phyloP scores from a whole-genome alignment of 1,139 yeast species.

The Diutina catenulata region DNA sequence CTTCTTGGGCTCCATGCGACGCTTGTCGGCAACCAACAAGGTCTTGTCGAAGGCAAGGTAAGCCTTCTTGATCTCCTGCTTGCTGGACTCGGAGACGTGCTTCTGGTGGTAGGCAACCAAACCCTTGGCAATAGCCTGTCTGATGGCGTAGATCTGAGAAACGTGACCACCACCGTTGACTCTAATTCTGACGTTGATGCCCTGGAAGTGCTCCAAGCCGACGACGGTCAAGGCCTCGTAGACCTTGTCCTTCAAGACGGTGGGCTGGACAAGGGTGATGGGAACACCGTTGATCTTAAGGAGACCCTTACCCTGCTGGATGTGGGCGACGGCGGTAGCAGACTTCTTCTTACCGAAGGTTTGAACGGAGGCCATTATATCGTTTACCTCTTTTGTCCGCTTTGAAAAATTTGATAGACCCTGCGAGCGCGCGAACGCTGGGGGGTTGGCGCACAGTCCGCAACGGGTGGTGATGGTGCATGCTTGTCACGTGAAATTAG shows the following conservation, averaged over 20 bases:
- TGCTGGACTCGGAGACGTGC: slow-evolving; percentile 98
- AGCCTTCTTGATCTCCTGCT: slow-evolving; percentile 98
- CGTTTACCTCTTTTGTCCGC: too few relatives aligned
- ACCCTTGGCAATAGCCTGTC: slow-evolving; percentile 99
- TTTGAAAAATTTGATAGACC: too few relatives aligned
- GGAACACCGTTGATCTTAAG: slow-evolving; percentile 99
- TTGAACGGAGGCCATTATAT: too few relatives aligned
- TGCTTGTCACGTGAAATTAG: too few relatives aligned
- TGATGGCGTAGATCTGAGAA: slow-evolving; percentile 98
- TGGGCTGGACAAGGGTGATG: slow-evolving; percentile 98
- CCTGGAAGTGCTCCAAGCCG: slow-evolving; percentile 98
- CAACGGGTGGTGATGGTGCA: too few relatives aligned
- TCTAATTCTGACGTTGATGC: slow-evolving; percentile 97
- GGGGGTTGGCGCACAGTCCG: too few relatives aligned
- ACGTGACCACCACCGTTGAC: slow-evolving; percentile 99
- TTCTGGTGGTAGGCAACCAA: slow-evolving; percentile 99
- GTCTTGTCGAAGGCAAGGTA: slow-evolving; percentile 98
- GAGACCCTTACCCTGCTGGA: slow-evolving; percentile 98
- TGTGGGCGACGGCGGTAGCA: slow-evolving; percentile 99
- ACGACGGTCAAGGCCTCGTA: slow-evolving; percentile 98
- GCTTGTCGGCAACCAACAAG: slow-evolving; percentile 97
- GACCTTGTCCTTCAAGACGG: slow-evolving; percentile 97
- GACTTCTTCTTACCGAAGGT: slow-evolving; percentile 99
- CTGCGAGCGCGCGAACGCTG: too few relatives aligned
- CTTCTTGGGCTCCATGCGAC: slow-evolving; percentile 99